phyloP scores from a whole-genome alignment of 1,139 yeast genomes.

The Candida smagusa region DNA sequence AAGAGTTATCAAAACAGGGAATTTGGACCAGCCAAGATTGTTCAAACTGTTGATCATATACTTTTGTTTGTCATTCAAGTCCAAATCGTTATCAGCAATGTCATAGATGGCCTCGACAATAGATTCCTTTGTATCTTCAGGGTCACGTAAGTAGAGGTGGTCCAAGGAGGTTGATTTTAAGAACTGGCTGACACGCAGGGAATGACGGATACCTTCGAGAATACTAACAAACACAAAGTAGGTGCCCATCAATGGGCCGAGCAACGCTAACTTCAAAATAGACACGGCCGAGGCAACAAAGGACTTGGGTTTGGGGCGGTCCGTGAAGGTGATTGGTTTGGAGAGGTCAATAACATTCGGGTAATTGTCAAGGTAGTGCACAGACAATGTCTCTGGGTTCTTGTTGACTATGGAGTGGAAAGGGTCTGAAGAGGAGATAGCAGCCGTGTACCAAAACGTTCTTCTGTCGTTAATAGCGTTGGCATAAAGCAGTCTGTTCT shows the following conservation, averaged over 20 bases:
- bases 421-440: slow-evolving; percentile 65
- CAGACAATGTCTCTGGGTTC: slow-evolving; percentile 34
- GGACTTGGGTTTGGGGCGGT: background rate
- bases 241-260: slow-evolving; percentile 53
- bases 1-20: slow-evolving; percentile 62
- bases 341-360: slow-evolving; percentile 50
- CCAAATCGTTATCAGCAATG: slow-evolving; percentile 38
- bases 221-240: slow-evolving; percentile 46
- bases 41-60: slow-evolving; percentile 58
- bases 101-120: slow-evolving; percentile 61
- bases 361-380: slow-evolving; percentile 49
- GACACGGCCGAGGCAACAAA: background rate
- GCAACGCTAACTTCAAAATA: slow-evolving; percentile 17
- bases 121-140: slow-evolving; percentile 10
- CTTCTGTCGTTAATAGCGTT: slow-evolving; percentile 77
- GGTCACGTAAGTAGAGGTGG: slow-evolving; percentile 24
- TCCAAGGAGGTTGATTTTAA: slow-evolving; percentile 25
- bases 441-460: slow-evolving; percentile 80
- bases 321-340: slow-evolving; percentile 25
- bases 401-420: slow-evolving; percentile 43
- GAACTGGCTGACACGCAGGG: slow-evolving; percentile 29
- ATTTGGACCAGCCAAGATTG: slow-evolving; percentile 61
- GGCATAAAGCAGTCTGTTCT: slow-evolving; percentile 58
- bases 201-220: slow-evolving; percentile 38
- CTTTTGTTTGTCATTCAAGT: slow-evolving; percentile 42